Conservation (phyloP, 2,329 filamentous ascomycete genomes). For the Hymenoscyphus linearis region DNA sequence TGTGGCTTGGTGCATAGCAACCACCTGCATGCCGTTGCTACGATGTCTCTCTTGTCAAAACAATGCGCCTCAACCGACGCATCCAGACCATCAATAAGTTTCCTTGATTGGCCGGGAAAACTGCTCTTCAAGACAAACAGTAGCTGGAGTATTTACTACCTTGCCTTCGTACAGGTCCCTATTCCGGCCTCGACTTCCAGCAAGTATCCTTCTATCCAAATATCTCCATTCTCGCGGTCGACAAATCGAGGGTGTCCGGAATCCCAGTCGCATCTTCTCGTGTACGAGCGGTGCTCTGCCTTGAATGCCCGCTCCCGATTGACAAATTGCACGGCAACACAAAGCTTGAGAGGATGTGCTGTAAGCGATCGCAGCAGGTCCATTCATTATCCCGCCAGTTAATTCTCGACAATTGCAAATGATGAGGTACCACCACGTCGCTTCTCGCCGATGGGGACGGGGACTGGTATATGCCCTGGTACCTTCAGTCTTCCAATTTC, state of each 20-base stretch:
- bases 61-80: background rate
- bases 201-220: conserved; percentile 8
- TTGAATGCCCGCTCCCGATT: background rate
- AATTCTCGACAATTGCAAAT: conserved; percentile 17
- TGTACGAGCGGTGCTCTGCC: conserved; percentile 19
- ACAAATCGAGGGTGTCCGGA: background rate
- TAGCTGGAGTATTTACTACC: conserved; percentile 15
- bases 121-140: conserved; percentile 2
- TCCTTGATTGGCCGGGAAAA: conserved; percentile 14
- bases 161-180: conserved; percentile 12
- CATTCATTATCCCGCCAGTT: conserved; percentile 12
- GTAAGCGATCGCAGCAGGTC: conserved; percentile 12
- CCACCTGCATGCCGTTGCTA: background rate
- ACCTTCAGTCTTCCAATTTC: conserved; percentile 6
- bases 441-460: background rate
- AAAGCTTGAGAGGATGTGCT: conserved; percentile 20
- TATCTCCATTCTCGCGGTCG: background rate
- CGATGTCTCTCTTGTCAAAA: background rate
- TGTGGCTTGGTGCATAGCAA: background rate
- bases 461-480: conserved; percentile 21
- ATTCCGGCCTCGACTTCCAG: conserved; percentile 6
- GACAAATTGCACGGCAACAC: conserved; percentile 6
- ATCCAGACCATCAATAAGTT: conserved; percentile 2
- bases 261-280: conserved; percentile 4
- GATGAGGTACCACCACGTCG: conserved; percentile 21